These are phyloP conservation scores for Nyssa sinensis DNA, from an alignment of 148 eudicot genomes.

Conservation along the genomic window DNA sequence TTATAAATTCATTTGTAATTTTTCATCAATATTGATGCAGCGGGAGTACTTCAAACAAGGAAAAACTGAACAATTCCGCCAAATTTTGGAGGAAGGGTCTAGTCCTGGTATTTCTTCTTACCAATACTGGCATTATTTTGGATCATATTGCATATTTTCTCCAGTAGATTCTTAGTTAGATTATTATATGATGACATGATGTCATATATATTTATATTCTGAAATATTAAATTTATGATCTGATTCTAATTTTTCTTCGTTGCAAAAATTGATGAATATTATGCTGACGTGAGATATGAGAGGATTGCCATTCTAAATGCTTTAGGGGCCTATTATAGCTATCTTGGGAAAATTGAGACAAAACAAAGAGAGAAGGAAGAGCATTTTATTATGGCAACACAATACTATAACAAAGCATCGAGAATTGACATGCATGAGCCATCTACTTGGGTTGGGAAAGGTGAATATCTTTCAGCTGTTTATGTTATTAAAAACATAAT, in stretches of 20 bases:
- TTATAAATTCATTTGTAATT: background rate
- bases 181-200: background rate
- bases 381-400: conserved; percentile 67
- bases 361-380: conserved; percentile 75
- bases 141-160: background rate
- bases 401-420: conserved; percentile 84
- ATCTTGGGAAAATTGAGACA: conserved; percentile 86
- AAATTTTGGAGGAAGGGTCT: conserved; percentile 94
- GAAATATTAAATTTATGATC: background rate
- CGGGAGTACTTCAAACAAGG: conserved; percentile 99
- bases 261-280: conserved; percentile 92
- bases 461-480: conserved; percentile 26
- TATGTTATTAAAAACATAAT: background rate
- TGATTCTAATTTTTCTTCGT: conserved; percentile 14
- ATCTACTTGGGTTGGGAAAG: conserved; percentile 98
- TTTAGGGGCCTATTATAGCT: conserved; percentile 80
- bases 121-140: background rate
- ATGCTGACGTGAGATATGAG: conserved; percentile 88
- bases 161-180: background rate
- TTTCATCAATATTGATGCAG: conserved; percentile 41
- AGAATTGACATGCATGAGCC: conserved; percentile 93
- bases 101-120: conserved; percentile 56
- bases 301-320: conserved; percentile 96
- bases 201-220: background rate
- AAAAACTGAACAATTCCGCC: conserved; percentile 75